Base-by-base conservation (phyloP, 345 rosid genomes). In the Salix suchowensis region DNA sequence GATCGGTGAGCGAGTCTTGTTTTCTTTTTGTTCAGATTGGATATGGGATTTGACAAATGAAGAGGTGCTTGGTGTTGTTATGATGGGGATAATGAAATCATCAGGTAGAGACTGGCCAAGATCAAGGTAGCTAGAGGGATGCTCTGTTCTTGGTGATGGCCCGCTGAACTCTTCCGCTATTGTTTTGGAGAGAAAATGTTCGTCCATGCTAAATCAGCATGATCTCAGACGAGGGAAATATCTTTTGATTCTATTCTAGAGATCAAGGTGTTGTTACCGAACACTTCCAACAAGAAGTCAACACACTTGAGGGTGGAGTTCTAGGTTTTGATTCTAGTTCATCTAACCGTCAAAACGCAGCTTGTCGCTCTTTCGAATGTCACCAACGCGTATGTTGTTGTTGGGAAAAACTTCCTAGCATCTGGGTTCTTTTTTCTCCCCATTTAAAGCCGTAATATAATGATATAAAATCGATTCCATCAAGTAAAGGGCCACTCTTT, bases 1-100 rank as follows among this genome's bases (percentile, higher is more conserved):
- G 91, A 89, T 2, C 92, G 80, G 60, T 75, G 85, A 52, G 82
- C 23, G 28, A 77, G 79, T 34, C 70, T 83, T 34, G 72, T 64
- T 52, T 78, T 80, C 82, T 74, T 67, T 73, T 79, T 81, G 88
- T 78, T 85, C 70, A 90, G 77, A 73, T 78, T 82, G 79, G 88
- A 83, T 46, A 88, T 68, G 78, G 88, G 82, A 80, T 85, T 87
- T 12, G n/a, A 73, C 74, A 60, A 71, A 76, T 61, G 94, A 82
- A 32, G 88, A 54, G 26, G 87, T 60, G 12, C 65, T 72, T 4
- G 86, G 86, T 14, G 86, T 40, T n/a, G 85, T 52, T 78, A 83
- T 69, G 21, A 84, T 46, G 54, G 90, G 83, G 77, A 82, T 74
- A 46, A 84, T 74, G 58, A 52, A 64, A 18, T 86, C 91, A 13